These are phyloP conservation scores for Myrica gale DNA, from an alignment of 306 rosid species.

Conservation along the genomic window DNA sequence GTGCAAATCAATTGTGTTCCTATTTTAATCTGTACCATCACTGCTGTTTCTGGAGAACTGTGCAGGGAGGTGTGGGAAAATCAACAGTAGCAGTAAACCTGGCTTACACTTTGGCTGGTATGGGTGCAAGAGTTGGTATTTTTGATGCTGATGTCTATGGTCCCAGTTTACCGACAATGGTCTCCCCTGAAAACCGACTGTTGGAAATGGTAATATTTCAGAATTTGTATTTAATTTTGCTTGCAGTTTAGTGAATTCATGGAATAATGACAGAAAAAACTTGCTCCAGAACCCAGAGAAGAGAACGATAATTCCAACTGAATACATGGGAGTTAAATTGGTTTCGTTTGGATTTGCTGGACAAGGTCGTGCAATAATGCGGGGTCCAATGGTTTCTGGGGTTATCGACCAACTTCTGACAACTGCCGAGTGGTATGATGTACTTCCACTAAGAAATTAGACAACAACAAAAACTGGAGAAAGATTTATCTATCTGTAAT, in stretches of 20 bases:
- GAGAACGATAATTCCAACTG: slow-evolving; percentile 87
- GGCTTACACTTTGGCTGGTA: slow-evolving; percentile 93
- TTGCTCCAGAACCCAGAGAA: slow-evolving; percentile 73
- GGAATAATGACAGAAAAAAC: slow-evolving; percentile 28
- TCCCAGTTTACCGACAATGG: slow-evolving; percentile 99
- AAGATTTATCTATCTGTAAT: slow-evolving; percentile 8
- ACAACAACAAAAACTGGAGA: slow-evolving; percentile 5
- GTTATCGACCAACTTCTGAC: slow-evolving; percentile 92
- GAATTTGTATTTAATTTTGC: slow-evolving; percentile 15
- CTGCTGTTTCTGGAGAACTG: slow-evolving; percentile 25
- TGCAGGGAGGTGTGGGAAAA: slow-evolving; percentile 97
- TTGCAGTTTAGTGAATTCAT: slow-evolving; percentile 24
- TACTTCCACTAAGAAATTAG: slow-evolving; percentile 12
- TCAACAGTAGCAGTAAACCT: slow-evolving; percentile 93
- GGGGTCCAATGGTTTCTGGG: slow-evolving; percentile 99
- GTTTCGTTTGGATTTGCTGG: slow-evolving; percentile 97
- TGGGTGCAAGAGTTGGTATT: slow-evolving; percentile 99
- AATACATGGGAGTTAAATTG: slow-evolving; percentile 90
- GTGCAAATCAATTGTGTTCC: not conserved
- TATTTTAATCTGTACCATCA: slow-evolving; percentile 12
- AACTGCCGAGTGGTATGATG: slow-evolving; percentile 78
- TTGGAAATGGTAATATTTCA: slow-evolving; percentile 67
- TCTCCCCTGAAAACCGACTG: slow-evolving; percentile 86
- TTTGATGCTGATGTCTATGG: slow-evolving; percentile 99
- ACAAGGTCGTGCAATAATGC: slow-evolving; percentile 97